phyloP scores from a whole-genome alignment of 345 rosid species.

The Melaleuca quinquenervia region DNA sequence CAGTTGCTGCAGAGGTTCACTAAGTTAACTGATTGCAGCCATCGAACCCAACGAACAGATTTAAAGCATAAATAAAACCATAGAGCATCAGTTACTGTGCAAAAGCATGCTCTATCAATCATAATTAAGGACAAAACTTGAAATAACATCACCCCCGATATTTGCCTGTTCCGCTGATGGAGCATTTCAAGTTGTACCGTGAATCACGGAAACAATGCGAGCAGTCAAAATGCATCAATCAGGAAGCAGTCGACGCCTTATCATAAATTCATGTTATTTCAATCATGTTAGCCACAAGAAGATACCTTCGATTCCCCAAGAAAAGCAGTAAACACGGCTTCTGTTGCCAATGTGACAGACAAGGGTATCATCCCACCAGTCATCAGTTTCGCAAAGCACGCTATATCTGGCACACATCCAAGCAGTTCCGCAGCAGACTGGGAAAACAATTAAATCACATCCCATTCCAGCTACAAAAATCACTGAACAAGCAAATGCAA shows the following conservation, averaged over 20 bases:
- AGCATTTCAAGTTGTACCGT: background rate
- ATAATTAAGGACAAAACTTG: background rate
- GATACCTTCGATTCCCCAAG: conserved; percentile 86
- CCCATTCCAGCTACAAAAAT: background rate
- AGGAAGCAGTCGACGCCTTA: background rate
- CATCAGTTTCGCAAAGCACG: conserved; percentile 87
- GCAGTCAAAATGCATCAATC: background rate
- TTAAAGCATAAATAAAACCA: background rate
- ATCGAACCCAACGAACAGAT: background rate
- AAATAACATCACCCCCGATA: background rate
- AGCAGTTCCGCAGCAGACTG: conserved; percentile 81
- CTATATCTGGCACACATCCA: conserved; percentile 79
- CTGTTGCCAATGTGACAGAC: conserved; percentile 75
- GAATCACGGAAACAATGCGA: background rate
- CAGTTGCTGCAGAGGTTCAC: background rate
- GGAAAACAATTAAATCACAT: conserved; percentile 2
- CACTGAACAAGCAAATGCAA: background rate
- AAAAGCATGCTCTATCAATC: background rate
- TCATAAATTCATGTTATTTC: background rate
- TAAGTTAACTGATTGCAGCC: background rate
- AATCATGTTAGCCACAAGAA: background rate
- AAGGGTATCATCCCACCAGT: conserved; percentile 91
- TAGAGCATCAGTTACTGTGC: background rate
- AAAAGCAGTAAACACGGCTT: conserved; percentile 64
- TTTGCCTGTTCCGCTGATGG: background rate